phyloP scores from a whole-genome alignment of 345 rosid genomes.

The Adansonia digitata region DNA sequence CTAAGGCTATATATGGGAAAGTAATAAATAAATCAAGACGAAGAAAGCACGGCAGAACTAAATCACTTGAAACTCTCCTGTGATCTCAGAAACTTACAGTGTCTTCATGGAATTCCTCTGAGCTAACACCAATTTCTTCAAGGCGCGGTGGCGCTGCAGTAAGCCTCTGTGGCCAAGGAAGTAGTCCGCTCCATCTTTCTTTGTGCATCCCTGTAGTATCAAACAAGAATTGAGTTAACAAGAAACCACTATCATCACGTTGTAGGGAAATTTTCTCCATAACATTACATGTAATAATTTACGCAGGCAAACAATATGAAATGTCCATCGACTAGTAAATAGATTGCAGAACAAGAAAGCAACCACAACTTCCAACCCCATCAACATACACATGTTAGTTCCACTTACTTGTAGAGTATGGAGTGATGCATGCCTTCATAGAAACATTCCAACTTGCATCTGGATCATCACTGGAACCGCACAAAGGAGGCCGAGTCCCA shows the following conservation, averaged over 20 bases:
- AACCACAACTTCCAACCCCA: neutral
- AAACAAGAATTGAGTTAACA: neutral
- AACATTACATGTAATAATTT: too few species aligned
- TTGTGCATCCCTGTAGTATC: conserved; percentile 64
- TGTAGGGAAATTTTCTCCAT: too few species aligned
- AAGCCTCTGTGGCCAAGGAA: conserved; percentile 89
- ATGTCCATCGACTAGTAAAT: neutral
- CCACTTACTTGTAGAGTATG: conserved; percentile 74
- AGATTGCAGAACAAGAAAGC: neutral
- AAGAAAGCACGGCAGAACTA: neutral
- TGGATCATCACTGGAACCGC: conserved; percentile 68
- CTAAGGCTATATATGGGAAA: neutral
- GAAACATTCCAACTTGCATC: conserved; percentile 84
- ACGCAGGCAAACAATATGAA: too few species aligned
- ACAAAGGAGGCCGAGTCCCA: conserved; percentile 70
- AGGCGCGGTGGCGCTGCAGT: conserved; percentile 71
- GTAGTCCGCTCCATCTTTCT: conserved; percentile 73
- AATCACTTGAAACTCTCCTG: neutral
- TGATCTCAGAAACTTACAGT: conserved; percentile 43
- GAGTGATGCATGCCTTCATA: conserved; percentile 88
- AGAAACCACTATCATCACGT: too few species aligned
- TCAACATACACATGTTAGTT: neutral
- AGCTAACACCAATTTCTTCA: conserved; percentile 67
- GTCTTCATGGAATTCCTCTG: conserved; percentile 68
- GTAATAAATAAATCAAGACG: neutral